phyloP scores from a whole-genome alignment of 2,329 filamentous ascomycete genomes.

The Aspergillus fijiensis region DNA sequence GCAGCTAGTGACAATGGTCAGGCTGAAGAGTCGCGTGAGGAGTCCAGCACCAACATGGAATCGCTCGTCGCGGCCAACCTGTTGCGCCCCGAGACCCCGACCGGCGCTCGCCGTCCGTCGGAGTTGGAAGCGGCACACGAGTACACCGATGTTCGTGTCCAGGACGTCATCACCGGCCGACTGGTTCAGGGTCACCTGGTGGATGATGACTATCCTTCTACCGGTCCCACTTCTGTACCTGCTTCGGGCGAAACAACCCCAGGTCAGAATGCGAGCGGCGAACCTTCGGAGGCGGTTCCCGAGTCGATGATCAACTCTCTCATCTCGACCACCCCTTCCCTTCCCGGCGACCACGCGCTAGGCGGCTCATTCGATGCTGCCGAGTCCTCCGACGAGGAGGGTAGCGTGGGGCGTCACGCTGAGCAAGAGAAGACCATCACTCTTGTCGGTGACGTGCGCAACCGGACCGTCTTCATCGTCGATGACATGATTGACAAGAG shows the following conservation, averaged over 20 bases:
- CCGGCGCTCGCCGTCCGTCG: slow-evolving; percentile 42
- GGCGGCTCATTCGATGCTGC: slow-evolving; percentile 82
- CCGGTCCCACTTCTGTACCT: slow-evolving; percentile 61
- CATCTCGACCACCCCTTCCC: slow-evolving; percentile 77
- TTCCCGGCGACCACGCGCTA: slow-evolving; percentile 67
- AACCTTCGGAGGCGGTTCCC: slow-evolving; percentile 57
- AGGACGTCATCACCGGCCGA: slow-evolving; percentile 87
- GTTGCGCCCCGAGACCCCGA: slow-evolving; percentile 38
- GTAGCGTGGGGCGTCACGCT: slow-evolving; percentile 55
- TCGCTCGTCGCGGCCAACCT: slow-evolving; percentile 25
- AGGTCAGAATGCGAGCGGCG: slow-evolving; percentile 48
- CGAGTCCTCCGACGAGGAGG: slow-evolving; percentile 88
- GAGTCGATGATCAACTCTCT: slow-evolving; percentile 83
- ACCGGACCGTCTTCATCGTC: slow-evolving; percentile 86
- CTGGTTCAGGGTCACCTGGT: slow-evolving; percentile 94
- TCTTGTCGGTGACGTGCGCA: slow-evolving; percentile 89
- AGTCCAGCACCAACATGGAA: slow-evolving; percentile 27
- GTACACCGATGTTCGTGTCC: slow-evolving; percentile 77
- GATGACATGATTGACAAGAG: slow-evolving; percentile 99
- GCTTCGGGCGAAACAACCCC: slow-evolving; percentile 58
- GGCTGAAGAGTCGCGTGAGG: slow-evolving; percentile 12
- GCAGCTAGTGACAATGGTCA: slow-evolving; percentile 18
- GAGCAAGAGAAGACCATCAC: slow-evolving; percentile 93
- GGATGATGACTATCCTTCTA: slow-evolving; percentile 86
- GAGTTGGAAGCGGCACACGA: slow-evolving; percentile 50